These are phyloP conservation scores for Gaeumannomyces sp. DNA, from an alignment of 2,329 filamentous ascomycete genomes.

Conservation along the genomic window DNA sequence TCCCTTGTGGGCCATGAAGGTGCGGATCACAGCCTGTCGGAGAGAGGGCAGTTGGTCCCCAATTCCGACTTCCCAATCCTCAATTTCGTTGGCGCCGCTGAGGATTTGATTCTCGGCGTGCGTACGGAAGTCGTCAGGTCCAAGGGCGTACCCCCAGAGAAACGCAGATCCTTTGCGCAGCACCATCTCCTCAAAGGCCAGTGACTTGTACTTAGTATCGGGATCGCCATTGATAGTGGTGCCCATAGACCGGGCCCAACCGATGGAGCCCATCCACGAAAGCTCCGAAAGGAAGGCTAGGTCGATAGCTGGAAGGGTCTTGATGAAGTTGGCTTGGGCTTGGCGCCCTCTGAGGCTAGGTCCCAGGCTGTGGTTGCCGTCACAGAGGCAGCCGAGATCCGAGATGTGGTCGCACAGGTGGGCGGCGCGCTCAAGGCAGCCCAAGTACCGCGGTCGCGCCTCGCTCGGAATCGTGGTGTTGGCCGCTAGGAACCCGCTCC, in stretches of 20 bases:
- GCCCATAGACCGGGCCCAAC: slow-evolving; percentile 1
- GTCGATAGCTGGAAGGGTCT: neutral
- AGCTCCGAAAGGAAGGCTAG: slow-evolving; percentile 8
- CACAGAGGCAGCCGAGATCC: slow-evolving; percentile 1
- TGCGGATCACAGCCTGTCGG: slow-evolving; percentile 3
- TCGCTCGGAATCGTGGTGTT: slow-evolving; percentile 1
- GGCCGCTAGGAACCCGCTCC: neutral
- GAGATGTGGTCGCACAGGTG: slow-evolving; percentile 4
- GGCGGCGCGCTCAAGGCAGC: neutral
- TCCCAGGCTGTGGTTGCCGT: neutral
- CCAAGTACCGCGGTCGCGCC: slow-evolving; percentile 4
- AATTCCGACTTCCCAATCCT: slow-evolving; percentile 2
- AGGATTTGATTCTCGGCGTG: neutral
- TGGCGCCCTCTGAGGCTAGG: neutral
- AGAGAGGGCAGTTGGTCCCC: slow-evolving; percentile 3
- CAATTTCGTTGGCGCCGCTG: slow-evolving; percentile 1
- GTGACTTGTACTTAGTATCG: neutral
- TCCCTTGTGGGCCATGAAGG: slow-evolving; percentile 2
- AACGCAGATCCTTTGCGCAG: slow-evolving; percentile 5
- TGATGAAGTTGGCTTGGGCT: slow-evolving; percentile 7
- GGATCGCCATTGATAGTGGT: neutral
- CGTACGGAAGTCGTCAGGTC: neutral
- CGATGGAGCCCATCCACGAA: slow-evolving; percentile 1
- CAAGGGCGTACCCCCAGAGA: slow-evolving; percentile 4
- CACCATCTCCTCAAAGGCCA: slow-evolving; percentile 9